Conservation (phyloP, 805 yeast species). For the Metschnikowia dekortorum region DNA sequence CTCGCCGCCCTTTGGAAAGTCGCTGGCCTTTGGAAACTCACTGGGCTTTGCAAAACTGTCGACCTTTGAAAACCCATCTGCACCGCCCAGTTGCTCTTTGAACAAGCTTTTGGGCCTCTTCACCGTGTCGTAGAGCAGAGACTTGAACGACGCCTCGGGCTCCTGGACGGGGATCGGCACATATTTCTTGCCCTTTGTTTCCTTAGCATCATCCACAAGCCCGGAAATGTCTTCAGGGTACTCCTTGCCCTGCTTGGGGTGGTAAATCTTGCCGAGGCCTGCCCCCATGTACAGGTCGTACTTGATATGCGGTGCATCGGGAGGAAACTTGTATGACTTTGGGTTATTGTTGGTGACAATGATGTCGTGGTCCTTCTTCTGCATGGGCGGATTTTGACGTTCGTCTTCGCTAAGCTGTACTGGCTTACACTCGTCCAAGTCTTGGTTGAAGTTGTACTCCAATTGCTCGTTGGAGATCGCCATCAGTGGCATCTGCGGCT, state of each 20-base stretch:
- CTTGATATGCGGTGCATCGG: constrained; percentile 14
- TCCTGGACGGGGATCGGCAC: constrained; percentile 41
- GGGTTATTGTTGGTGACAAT: constrained; percentile 45
- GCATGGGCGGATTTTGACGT: constrained; percentile 13
- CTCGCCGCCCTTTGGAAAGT: background rate
- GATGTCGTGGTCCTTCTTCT: constrained; percentile 33
- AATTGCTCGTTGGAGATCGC: constrained; percentile 13
- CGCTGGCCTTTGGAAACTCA: too few relatives aligned
- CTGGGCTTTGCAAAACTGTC: too few relatives aligned
- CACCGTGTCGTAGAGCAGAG: background rate
- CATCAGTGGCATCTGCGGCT: background rate
- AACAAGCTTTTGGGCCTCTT: background rate
- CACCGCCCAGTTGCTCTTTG: background rate
- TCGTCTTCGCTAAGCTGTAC: constrained; percentile 27
- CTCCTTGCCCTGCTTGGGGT: constrained; percentile 10
- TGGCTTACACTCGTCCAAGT: constrained; percentile 18
- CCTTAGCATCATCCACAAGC: constrained; percentile 18
- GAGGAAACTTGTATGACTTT: constrained; percentile 55
- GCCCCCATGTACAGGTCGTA: background rate
- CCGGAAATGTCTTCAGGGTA: constrained; percentile 33
- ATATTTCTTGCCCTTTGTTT: constrained; percentile 19
- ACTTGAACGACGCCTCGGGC: constrained; percentile 16
- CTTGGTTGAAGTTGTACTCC: constrained; percentile 18
- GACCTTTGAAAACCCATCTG: too few relatives aligned
- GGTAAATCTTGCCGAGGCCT: constrained; percentile 9